These are phyloP conservation scores for Dictyostelium firmibasis DNA, from an alignment of 78 protist genomes.

Conservation along the genomic window DNA sequence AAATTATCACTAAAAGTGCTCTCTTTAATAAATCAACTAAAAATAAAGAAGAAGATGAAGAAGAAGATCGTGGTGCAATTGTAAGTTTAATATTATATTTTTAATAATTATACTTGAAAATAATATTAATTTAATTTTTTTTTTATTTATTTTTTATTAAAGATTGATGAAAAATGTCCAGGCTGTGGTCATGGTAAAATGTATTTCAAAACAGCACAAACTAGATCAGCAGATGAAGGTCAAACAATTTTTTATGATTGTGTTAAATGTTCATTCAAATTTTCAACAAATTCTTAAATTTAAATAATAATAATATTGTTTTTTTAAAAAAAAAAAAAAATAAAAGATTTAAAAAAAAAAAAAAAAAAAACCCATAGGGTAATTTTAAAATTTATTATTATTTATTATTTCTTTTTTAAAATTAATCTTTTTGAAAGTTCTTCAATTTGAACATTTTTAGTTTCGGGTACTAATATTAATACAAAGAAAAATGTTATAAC, in stretches of 20 bases:
- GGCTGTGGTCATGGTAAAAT: slow-evolving; percentile 81
- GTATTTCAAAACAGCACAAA: slow-evolving; percentile 88
- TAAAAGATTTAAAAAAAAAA: background rate
- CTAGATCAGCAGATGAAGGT: slow-evolving; percentile 95
- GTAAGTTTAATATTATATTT: background rate
- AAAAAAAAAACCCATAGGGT: background rate
- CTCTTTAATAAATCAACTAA: slow-evolving; percentile 18
- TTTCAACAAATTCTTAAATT: slow-evolving; percentile 58
- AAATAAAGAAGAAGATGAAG: slow-evolving; percentile 33
- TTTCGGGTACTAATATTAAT: slow-evolving; percentile 41
- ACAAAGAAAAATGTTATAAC: slow-evolving; percentile 18
- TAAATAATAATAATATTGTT: background rate
- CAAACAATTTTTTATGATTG: slow-evolving; percentile 94
- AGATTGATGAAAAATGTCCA: slow-evolving; percentile 79
- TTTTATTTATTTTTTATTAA: too few species aligned
- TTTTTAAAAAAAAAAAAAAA: background rate
- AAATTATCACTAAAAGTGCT: slow-evolving; percentile 30
- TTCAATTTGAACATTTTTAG: slow-evolving; percentile 59
- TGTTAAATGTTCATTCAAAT: slow-evolving; percentile 79
- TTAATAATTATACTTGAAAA: background rate
- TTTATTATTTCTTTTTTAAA: background rate
- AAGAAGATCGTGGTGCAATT: slow-evolving; percentile 76
- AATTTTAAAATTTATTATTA: background rate
- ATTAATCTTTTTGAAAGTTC: slow-evolving; percentile 29
- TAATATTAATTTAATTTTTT: background rate